Evolutionary conservation across 352 stramenopile species (phyloP).

Genomic region (Pythium graminicola): DNA sequence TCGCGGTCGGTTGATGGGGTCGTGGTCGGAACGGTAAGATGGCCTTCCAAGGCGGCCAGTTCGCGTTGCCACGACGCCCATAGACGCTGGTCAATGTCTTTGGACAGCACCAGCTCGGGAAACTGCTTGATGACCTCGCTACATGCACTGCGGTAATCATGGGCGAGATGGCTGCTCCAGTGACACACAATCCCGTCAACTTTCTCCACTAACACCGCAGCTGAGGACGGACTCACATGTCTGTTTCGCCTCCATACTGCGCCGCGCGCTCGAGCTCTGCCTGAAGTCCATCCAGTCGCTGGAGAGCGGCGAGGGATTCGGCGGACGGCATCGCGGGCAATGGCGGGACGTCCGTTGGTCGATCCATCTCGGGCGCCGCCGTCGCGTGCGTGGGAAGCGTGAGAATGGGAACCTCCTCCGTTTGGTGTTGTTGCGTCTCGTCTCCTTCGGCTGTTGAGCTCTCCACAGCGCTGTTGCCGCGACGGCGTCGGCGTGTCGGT

Average conservation of each 20-base stretch:
- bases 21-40: background rate
- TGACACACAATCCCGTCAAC: too few species aligned
- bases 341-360: background rate
- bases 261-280: slow-evolving; percentile 4
- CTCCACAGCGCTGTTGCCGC: slow-evolving; percentile 12
- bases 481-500: slow-evolving; percentile 18
- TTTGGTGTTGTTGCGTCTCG: background rate
- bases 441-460: slow-evolving; percentile 8
- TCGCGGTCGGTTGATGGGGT: background rate
- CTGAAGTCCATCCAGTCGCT: slow-evolving; percentile 15
- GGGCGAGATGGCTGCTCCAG: slow-evolving; percentile 12
- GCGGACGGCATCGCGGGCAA: slow-evolving; percentile 12
- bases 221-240: background rate
- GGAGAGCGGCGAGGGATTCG: slow-evolving; percentile 16
- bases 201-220: too few species aligned
- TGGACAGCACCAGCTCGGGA: slow-evolving; percentile 15
- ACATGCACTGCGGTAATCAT: slow-evolving; percentile 17
- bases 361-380: slow-evolving; percentile 1
- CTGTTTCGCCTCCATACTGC: background rate
- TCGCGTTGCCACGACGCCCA: slow-evolving; percentile 66
- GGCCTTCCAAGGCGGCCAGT: slow-evolving; percentile 31
- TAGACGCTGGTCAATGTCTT: slow-evolving; percentile 40
- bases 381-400: slow-evolving; percentile 5
- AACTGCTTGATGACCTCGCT: slow-evolving; percentile 18
- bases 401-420: background rate